Percentiles rank a stretch among this genome's conserved stretches.
phyloP scores from a whole-genome alignment of 2,329 filamentous ascomycete species.

The Colletotrichum acutatum region DNA sequence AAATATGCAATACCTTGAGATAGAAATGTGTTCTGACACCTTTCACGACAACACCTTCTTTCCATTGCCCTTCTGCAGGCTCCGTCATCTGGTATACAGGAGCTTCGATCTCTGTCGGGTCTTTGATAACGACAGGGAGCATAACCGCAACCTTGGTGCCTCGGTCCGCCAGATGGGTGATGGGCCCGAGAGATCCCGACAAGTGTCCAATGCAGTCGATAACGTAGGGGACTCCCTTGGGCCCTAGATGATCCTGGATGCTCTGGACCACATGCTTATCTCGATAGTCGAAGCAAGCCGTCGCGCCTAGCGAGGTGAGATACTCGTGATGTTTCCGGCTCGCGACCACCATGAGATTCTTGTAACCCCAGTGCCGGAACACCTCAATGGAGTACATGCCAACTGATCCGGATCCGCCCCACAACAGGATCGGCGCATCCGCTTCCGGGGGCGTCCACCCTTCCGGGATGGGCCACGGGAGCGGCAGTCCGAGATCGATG shows the following conservation, averaged over 20 bases:
- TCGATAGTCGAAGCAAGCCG: conserved; percentile 59
- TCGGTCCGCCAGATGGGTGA: conserved; percentile 60
- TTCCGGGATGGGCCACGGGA: conserved; percentile 66
- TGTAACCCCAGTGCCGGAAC: conserved; percentile 63
- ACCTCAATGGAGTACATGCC: conserved; percentile 63
- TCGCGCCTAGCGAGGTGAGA: conserved; percentile 56
- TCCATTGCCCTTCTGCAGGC: conserved; percentile 55
- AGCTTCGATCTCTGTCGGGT: conserved; percentile 57
- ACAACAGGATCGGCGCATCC: conserved; percentile 57
- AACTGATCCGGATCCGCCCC: conserved; percentile 64
- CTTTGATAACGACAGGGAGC: conserved; percentile 67
- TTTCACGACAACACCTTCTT: conserved; percentile 59
- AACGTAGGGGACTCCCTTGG: conserved; percentile 52
- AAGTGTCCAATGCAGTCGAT: conserved; percentile 67
- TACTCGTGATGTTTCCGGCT: conserved; percentile 57
- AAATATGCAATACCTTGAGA: conserved; percentile 50
- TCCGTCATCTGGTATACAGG: conserved; percentile 68
- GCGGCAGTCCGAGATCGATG: conserved; percentile 61
- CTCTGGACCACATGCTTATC: conserved; percentile 48
- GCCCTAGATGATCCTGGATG: conserved; percentile 43
- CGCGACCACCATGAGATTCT: conserved; percentile 59
- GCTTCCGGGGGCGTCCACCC: conserved; percentile 49
- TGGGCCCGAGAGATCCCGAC: conserved; percentile 55
- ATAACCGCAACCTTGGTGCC: conserved; percentile 67
- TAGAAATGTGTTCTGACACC: conserved; percentile 69